A percentile compares a stretch with the other conserved stretches of the same genome.
phyloP scores from a whole-genome alignment of 2,329 filamentous ascomycete genomes.

The Fusarium falciforme region DNA sequence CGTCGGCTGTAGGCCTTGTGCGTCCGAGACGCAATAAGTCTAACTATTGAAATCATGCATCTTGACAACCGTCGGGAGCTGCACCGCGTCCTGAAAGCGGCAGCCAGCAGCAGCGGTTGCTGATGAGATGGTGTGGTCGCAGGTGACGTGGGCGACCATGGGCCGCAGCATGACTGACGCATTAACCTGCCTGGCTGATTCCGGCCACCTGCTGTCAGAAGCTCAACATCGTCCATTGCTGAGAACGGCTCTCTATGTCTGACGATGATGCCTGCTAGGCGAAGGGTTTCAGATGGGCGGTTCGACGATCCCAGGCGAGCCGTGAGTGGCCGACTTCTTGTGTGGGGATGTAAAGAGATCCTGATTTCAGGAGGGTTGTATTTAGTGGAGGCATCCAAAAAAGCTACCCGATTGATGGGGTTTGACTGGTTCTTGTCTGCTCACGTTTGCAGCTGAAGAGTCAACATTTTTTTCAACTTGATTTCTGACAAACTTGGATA shows the following conservation, averaged over 20 bases:
- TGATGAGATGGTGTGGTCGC: conserved; percentile 19
- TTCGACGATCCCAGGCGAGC: not conserved
- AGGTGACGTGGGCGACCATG: conserved; percentile 30
- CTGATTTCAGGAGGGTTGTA: conserved; percentile 12
- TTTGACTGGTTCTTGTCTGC: not conserved
- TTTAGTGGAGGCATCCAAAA: not conserved
- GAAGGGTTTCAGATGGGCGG: conserved; percentile 26
- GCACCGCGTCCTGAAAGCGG: not conserved
- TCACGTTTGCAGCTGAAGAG: not conserved
- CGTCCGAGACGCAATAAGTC: conserved; percentile 19
- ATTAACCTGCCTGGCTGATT: not conserved
- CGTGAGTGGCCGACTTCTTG: not conserved
- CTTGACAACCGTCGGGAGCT: not conserved
- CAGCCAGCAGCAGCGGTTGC: conserved; percentile 23
- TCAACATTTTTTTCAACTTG: not conserved
- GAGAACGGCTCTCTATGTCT: conserved; percentile 2
- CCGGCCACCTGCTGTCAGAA: not conserved
- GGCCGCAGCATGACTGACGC: not conserved
- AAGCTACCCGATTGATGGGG: not conserved
- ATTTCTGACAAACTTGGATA: not conserved
- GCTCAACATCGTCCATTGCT: conserved; percentile 8
- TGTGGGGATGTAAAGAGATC: conserved; percentile 12
- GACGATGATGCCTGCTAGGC: conserved; percentile 5
- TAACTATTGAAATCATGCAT: conserved; percentile 15
- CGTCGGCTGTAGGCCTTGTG: conserved; percentile 3